Percentiles rank a stretch among this genome's conserved stretches.
phyloP scores from a whole-genome alignment of 2,329 filamentous ascomycete genomes.

The Lachnellula hyalina region DNA sequence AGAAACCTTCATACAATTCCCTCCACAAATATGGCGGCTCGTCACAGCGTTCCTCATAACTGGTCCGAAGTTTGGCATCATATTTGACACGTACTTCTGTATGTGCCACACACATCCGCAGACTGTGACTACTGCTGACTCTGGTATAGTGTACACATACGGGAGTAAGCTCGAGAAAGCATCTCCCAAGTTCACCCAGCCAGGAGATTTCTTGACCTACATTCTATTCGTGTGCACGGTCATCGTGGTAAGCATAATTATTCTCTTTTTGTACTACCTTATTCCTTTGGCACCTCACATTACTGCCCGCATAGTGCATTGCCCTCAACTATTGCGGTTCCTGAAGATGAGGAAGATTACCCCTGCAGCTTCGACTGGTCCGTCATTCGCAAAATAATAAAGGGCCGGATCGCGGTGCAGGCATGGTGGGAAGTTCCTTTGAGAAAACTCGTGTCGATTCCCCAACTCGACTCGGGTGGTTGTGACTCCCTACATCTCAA shows the following conservation, averaged over 20 bases:
- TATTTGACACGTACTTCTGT: slow-evolving; percentile 67
- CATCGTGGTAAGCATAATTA: slow-evolving; percentile 54
- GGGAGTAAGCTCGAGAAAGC: slow-evolving; percentile 56
- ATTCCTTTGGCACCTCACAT: slow-evolving; percentile 47
- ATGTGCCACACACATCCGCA: slow-evolving; percentile 27
- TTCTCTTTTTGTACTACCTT: slow-evolving; percentile 16
- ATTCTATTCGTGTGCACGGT: slow-evolving; percentile 54
- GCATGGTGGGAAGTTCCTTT: slow-evolving; percentile 51
- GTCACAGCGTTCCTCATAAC: slow-evolving; percentile 34
- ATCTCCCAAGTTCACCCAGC: slow-evolving; percentile 54
- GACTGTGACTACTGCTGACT: slow-evolving; percentile 9
- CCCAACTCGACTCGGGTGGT: slow-evolving; percentile 32
- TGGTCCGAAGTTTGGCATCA: slow-evolving; percentile 37
- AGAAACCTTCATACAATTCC: slow-evolving; percentile 44
- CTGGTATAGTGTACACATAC: slow-evolving; percentile 56
- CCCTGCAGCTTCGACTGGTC: slow-evolving; percentile 46
- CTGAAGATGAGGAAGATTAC: slow-evolving; percentile 56
- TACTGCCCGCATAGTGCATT: slow-evolving; percentile 51
- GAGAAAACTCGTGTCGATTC: slow-evolving; percentile 44
- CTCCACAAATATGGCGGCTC: slow-evolving; percentile 37
- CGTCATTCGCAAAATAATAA: slow-evolving; percentile 47
- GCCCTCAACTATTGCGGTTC: slow-evolving; percentile 52
- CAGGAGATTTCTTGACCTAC: slow-evolving; percentile 64
- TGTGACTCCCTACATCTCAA: slow-evolving; percentile 34
- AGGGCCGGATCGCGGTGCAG: slow-evolving; percentile 47